A percentile compares a stretch with the other conserved stretches of the same genome.
Conservation (phyloP, 345 rosid species). For the Heritiera littoralis region DNA sequence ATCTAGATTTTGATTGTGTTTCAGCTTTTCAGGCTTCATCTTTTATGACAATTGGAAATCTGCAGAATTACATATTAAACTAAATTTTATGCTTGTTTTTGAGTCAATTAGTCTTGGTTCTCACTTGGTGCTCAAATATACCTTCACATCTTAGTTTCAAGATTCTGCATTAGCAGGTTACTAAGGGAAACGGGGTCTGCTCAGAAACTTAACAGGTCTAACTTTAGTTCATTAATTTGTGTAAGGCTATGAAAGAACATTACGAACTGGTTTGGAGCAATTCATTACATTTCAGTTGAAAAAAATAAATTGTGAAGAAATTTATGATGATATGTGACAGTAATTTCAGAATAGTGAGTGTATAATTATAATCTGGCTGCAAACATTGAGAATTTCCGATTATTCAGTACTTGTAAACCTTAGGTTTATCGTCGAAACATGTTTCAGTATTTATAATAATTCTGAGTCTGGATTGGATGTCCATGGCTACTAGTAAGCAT, state of each 20-base stretch:
- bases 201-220: not conserved
- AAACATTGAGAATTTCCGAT: not conserved
- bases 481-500: not conserved
- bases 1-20: not conserved
- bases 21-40: conserved; percentile 1
- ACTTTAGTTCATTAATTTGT: not conserved
- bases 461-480: not conserved
- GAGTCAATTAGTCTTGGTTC: not conserved
- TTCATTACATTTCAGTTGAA: not conserved
- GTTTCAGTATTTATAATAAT: not conserved
- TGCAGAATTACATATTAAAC: not conserved
- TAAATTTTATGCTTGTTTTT: not conserved
- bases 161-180: not conserved
- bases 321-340: not conserved
- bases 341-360: not conserved
- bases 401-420: not conserved
- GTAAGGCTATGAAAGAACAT: not conserved
- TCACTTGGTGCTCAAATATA: not conserved
- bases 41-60: not conserved
- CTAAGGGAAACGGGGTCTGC: not conserved
- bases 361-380: not conserved
- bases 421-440: not conserved
- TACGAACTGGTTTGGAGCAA: not conserved
- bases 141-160: not conserved
- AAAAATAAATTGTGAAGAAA: not conserved